Conservation (phyloP, 2,329 filamentous ascomycete species). For the Xylariaceae sp. region DNA sequence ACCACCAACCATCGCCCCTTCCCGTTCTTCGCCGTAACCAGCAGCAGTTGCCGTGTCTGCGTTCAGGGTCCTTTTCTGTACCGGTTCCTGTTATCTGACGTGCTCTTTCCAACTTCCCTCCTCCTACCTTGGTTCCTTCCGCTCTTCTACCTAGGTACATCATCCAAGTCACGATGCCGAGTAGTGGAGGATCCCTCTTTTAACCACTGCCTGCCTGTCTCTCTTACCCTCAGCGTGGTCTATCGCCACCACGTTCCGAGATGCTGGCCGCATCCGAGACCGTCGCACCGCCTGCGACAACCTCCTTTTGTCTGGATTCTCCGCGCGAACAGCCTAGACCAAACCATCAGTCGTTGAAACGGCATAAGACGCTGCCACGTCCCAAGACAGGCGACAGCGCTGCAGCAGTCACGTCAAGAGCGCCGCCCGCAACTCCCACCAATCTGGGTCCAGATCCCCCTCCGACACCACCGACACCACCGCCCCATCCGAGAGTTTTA, state of each 20-base stretch:
- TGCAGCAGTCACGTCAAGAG: slow-evolving; percentile 23
- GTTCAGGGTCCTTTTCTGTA: neutral
- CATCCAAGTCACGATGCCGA: slow-evolving; percentile 18
- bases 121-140: neutral
- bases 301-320: slow-evolving; percentile 30
- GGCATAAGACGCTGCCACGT: slow-evolving; percentile 38
- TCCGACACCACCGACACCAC: slow-evolving; percentile 61
- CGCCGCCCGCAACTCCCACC: slow-evolving; percentile 37
- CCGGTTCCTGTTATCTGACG: neutral
- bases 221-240: slow-evolving; percentile 1
- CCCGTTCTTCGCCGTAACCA: slow-evolving; percentile 1
- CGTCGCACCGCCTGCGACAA: slow-evolving; percentile 25
- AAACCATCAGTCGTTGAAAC: slow-evolving; percentile 33
- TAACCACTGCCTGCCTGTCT: slow-evolving; percentile 21
- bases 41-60: neutral
- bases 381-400: slow-evolving; percentile 32
- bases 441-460: slow-evolving; percentile 49
- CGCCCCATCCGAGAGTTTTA: slow-evolving; percentile 55
- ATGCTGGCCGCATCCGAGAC: slow-evolving; percentile 29
- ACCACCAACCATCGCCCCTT: neutral
- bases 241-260: slow-evolving; percentile 10
- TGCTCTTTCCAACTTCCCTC: neutral
- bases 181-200: slow-evolving; percentile 17
- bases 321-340: slow-evolving; percentile 24
- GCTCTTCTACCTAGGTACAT: neutral